These are phyloP conservation scores for Apiotrichum sp. DNA, from an alignment of 1,284 basidiomycete species.

Conservation along the genomic window DNA sequence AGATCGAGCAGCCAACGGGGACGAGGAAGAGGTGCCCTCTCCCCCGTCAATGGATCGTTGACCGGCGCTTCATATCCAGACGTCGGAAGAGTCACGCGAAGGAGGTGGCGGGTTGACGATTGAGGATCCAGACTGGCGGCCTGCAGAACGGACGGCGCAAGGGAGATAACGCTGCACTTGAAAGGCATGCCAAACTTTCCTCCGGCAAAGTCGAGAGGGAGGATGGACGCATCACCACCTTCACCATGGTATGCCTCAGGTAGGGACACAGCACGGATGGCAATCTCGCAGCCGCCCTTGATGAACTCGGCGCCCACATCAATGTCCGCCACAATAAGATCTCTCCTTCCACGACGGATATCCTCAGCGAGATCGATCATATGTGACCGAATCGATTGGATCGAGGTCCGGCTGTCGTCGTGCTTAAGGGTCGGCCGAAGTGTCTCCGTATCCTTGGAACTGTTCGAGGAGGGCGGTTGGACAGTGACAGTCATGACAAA, in stretches of 20 bases:
- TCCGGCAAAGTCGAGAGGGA: slow-evolving; percentile 26
- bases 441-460: slow-evolving; percentile 5
- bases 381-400: slow-evolving; percentile 30
- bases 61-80: slow-evolving; percentile 69
- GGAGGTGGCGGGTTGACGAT: slow-evolving; percentile 58
- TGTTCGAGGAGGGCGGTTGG: slow-evolving; percentile 21
- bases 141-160: slow-evolving; percentile 71
- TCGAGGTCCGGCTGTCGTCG: slow-evolving; percentile 26
- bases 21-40: slow-evolving; percentile 58
- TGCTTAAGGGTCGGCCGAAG: slow-evolving; percentile 27
- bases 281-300: slow-evolving; percentile 35
- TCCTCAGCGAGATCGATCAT: slow-evolving; percentile 39
- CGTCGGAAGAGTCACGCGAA: slow-evolving; percentile 72
- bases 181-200: slow-evolving; percentile 37
- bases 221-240: slow-evolving; percentile 6
- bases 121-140: slow-evolving; percentile 52
- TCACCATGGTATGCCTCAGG: slow-evolving; percentile 26
- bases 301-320: slow-evolving; percentile 29
- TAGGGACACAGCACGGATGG: slow-evolving; percentile 31
- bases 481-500: slow-evolving; percentile 34
- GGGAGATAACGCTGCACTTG: slow-evolving; percentile 49
- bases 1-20: slow-evolving; percentile 70
- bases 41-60: slow-evolving; percentile 71
- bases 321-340: slow-evolving; percentile 36
- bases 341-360: slow-evolving; percentile 31